Evolutionary conservation across 2,329 filamentous ascomycete genomes (phyloP).

Genomic region (Talaromyces sp.): DNA sequence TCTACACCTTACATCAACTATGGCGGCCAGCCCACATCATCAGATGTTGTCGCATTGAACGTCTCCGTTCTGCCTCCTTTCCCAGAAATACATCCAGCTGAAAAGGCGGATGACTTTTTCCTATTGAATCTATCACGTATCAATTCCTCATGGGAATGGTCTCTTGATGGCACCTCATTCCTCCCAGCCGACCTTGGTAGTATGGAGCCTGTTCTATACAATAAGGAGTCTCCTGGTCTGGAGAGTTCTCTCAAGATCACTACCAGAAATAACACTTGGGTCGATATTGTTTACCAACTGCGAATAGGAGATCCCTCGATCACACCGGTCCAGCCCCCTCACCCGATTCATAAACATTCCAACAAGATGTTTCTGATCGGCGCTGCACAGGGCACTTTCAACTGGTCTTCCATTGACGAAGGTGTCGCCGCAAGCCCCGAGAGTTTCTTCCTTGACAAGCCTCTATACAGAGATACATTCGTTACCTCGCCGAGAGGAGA

Average conservation of each 20-base stretch:
- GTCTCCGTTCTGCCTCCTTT: conserved; percentile 46
- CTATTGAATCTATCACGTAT: conserved; percentile 32
- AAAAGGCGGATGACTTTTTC: conserved; percentile 46
- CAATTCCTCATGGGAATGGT: conserved; percentile 40
- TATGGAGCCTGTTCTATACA: conserved; percentile 48
- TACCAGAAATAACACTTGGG: conserved; percentile 49
- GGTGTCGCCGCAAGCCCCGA: conserved; percentile 47
- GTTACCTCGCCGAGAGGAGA: conserved; percentile 37
- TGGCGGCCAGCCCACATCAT: conserved; percentile 44
- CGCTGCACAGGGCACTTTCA: conserved; percentile 49
- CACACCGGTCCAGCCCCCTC: conserved; percentile 49
- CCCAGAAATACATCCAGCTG: conserved; percentile 45
- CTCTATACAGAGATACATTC: conserved; percentile 51
- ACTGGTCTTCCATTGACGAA: conserved; percentile 52
- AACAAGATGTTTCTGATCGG: conserved; percentile 59
- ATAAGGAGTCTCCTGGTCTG: conserved; percentile 35
- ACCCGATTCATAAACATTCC: conserved; percentile 63
- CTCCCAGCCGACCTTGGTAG: conserved; percentile 39
- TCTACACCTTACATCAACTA: conserved; percentile 50
- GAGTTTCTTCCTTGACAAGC: conserved; percentile 56
- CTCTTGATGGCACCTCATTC: conserved; percentile 50
- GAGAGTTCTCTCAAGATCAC: conserved; percentile 48
- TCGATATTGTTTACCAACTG: conserved; percentile 52
- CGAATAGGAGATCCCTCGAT: conserved; percentile 23
- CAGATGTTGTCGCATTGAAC: conserved; percentile 45